These are phyloP conservation scores for Fagus crenata DNA, from an alignment of 306 rosid genomes.

Conservation along the genomic window DNA sequence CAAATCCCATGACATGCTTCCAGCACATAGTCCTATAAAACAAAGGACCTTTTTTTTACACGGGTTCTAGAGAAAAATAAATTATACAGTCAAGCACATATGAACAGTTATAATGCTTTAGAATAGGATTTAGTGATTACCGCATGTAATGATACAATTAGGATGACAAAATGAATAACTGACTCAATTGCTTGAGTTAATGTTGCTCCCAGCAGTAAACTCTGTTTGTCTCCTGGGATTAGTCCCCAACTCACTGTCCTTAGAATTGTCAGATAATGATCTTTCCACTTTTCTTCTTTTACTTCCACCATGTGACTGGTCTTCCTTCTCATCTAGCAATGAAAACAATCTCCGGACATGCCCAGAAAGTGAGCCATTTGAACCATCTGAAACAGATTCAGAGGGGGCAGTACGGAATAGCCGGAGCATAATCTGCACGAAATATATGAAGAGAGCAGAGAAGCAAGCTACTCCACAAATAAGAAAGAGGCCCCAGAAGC, in stretches of 20 bases:
- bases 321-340: constrained; percentile 67
- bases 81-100: not conserved
- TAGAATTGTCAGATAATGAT: constrained; percentile 31
- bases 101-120: not conserved
- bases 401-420: constrained; percentile 32
- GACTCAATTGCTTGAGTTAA: not conserved
- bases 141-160: constrained; percentile 1
- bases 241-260: constrained; percentile 32
- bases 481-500: constrained; percentile 93
- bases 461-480: constrained; percentile 74
- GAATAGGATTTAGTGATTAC: not conserved
- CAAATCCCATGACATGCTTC: not conserved
- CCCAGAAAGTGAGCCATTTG: constrained; percentile 33
- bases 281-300: constrained; percentile 63
- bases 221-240: constrained; percentile 20
- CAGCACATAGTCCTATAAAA: not conserved
- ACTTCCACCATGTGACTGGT: constrained; percentile 36
- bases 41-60: not conserved
- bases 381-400: constrained; percentile 33
- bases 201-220: not conserved
- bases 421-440: constrained; percentile 51
- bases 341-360: constrained; percentile 61
- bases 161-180: not conserved
- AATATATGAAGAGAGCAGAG: constrained; percentile 59
- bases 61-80: not conserved